A percentile compares a stretch with the other conserved stretches of the same genome.
These are phyloP conservation scores for Fusarium aywerte DNA, from an alignment of 2,329 filamentous ascomycete genomes.

Conservation along the genomic window DNA sequence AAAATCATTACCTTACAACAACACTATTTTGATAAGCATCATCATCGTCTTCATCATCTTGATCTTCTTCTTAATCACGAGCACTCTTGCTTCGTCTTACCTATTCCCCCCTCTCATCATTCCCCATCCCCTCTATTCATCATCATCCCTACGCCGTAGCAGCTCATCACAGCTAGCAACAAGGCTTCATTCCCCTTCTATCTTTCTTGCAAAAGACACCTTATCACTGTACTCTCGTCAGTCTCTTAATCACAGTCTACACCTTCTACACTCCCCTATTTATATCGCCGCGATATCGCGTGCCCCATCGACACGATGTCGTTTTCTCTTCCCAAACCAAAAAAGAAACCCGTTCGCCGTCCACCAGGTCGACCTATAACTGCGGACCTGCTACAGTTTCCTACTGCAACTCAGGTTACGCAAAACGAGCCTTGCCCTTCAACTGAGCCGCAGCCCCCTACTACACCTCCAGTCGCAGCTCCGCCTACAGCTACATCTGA, in stretches of 20 bases:
- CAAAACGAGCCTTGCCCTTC: neutral
- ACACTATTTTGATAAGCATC: neutral
- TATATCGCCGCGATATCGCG: neutral
- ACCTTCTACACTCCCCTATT: neutral
- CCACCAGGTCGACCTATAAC: neutral
- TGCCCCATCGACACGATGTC: neutral
- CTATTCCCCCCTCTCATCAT: neutral
- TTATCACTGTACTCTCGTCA: neutral
- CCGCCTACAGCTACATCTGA: too few species aligned
- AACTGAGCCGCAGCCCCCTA: neutral
- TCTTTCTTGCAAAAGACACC: neutral
- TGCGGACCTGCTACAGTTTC: neutral
- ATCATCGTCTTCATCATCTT: neutral
- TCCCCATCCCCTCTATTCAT: neutral
- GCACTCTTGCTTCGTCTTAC: neutral
- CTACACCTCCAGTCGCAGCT: neutral
- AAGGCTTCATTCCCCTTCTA: neutral
- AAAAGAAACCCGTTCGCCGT: neutral
- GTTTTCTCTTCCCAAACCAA: neutral
- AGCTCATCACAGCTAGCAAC: neutral
- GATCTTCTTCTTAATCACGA: neutral
- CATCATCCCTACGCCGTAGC: neutral
- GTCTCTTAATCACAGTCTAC: neutral
- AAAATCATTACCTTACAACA: neutral
- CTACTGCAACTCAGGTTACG: neutral